A percentile compares a stretch with the other conserved stretches of the same genome.
Conservation (phyloP, 169 alveolate species). For the Plasmodium cynomolgi region DNA sequence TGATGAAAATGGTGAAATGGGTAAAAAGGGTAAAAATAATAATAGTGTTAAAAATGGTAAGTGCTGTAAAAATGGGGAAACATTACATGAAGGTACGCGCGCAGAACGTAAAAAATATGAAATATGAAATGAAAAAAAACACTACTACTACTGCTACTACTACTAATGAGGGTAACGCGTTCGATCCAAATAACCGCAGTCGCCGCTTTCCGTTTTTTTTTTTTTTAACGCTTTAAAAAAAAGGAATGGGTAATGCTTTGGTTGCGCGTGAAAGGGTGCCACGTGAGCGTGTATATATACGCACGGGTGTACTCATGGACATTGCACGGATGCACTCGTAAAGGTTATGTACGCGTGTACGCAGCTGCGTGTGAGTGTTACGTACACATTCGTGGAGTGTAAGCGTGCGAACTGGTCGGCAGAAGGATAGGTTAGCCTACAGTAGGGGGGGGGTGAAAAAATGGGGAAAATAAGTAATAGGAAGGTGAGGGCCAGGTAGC, state of each 20-base stretch:
- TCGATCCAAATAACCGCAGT: neutral
- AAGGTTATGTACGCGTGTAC: neutral
- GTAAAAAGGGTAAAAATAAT: neutral
- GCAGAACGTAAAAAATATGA: neutral
- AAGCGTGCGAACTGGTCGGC: neutral
- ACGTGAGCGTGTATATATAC: neutral
- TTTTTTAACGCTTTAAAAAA: neutral
- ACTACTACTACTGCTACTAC: neutral
- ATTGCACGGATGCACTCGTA: neutral
- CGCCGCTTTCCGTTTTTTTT: neutral
- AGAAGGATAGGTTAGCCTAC: neutral
- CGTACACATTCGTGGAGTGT: neutral
- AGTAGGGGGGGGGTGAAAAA: neutral
- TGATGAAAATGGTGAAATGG: neutral
- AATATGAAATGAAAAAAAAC: neutral
- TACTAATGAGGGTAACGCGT: neutral
- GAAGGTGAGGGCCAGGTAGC: neutral
- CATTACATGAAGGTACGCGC: neutral
- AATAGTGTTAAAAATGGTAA: neutral
- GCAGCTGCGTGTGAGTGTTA: neutral
- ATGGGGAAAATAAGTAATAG: neutral
- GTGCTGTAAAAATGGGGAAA: neutral
- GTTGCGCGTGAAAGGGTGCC: neutral
- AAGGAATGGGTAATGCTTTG: neutral
- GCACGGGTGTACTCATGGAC: neutral